phyloP scores from a whole-genome alignment of 768 basidiomycete species.

The Amanita phalloides region DNA sequence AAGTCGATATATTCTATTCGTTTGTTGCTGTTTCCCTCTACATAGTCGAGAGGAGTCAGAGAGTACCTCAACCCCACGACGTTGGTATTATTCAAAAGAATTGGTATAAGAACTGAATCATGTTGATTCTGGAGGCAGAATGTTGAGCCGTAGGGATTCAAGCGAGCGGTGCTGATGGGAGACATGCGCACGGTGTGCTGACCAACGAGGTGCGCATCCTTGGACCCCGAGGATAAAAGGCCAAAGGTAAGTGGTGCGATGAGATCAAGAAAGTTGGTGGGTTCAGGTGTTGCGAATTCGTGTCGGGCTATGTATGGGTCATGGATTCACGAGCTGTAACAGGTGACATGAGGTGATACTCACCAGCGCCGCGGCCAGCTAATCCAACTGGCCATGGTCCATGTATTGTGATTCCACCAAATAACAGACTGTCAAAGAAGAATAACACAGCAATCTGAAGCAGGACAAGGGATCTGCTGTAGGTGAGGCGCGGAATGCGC shows the following conservation, averaged over 20 bases:
- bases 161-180: constrained; percentile 84
- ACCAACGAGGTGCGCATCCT: constrained; percentile 61
- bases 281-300: constrained; percentile 32
- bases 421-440: constrained; percentile 58
- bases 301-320: constrained; percentile 18
- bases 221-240: constrained; percentile 29
- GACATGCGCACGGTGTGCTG: constrained; percentile 90
- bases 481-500: constrained; percentile 66
- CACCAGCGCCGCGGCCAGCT: constrained; percentile 14
- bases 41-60: constrained; percentile 50
- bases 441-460: constrained; percentile 53
- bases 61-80: constrained; percentile 64
- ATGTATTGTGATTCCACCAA: constrained; percentile 61
- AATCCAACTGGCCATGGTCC: constrained; percentile 14
- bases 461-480: constrained; percentile 48
- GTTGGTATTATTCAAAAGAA: constrained; percentile 87
- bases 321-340: background rate
- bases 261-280: constrained; percentile 37
- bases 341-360: constrained; percentile 9
- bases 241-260: constrained; percentile 42
- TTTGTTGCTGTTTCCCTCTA: constrained; percentile 24
- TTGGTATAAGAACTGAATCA: constrained; percentile 58
- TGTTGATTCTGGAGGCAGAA: constrained; percentile 58
- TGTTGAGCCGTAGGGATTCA: constrained; percentile 66
- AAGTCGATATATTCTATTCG: constrained; percentile 48